phyloP scores from a whole-genome alignment of 106 monocot species.

The Apostasia ramifera region DNA sequence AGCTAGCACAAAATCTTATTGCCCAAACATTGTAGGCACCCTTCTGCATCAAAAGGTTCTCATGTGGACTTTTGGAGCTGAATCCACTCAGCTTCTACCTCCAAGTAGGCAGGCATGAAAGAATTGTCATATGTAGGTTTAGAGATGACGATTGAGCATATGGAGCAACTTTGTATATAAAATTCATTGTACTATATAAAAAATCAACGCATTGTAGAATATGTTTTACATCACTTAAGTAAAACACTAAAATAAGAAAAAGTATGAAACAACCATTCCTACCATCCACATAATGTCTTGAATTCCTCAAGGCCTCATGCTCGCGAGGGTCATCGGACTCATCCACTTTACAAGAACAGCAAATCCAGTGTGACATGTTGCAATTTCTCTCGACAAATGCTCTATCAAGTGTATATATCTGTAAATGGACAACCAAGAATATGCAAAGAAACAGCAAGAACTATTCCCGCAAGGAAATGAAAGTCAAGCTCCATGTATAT shows the following conservation, averaged over 20 bases:
- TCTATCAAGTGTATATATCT: constrained; percentile 12
- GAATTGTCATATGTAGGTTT: no score
- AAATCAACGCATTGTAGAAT: neutral
- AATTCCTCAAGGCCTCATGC: constrained; percentile 25
- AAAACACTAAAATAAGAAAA: neutral
- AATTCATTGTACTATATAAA: neutral
- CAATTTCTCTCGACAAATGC: constrained; percentile 1
- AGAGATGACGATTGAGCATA: no score
- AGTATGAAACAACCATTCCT: constrained; percentile 19
- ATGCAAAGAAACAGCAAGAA: neutral
- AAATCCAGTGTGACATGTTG: constrained; percentile 40
- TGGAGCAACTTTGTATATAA: no score
- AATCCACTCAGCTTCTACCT: neutral
- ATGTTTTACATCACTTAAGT: neutral
- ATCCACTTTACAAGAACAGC: constrained; percentile 31
- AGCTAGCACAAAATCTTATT: no score
- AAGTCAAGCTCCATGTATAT: no score
- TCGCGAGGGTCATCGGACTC: constrained; percentile 27
- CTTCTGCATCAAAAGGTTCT: no score
- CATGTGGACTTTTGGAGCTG: no score
- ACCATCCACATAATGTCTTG: constrained; percentile 33
- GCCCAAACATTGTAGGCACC: no score
- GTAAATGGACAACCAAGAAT: neutral
- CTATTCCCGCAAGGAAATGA: no score
- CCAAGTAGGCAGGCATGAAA: neutral